phyloP scores from a whole-genome alignment of 2,329 filamentous ascomycete species.

The Coleophoma cylindrospora region DNA sequence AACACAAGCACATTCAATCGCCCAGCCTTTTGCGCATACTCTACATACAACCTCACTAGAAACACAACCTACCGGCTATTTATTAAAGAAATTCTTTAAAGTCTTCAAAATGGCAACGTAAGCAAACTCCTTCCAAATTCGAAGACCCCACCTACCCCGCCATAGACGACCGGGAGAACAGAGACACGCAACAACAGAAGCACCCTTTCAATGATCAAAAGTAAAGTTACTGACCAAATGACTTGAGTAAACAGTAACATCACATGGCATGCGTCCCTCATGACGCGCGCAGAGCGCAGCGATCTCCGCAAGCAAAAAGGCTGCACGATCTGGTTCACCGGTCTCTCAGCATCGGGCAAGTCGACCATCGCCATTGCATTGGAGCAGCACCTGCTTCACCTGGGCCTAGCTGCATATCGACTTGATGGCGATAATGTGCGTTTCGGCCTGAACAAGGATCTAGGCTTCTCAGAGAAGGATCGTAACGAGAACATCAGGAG shows the following conservation, averaged over 20 bases:
- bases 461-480: conserved; percentile 89
- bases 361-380: conserved; percentile 95
- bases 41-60: no score
- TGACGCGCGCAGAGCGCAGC: conserved; percentile 74
- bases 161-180: conserved; percentile 15
- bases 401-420: conserved; percentile 79
- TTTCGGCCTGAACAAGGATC: conserved; percentile 95
- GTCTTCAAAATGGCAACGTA: conserved; percentile 23
- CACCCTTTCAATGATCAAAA: neutral
- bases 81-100: neutral
- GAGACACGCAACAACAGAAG: neutral
- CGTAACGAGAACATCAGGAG: conserved; percentile 97
- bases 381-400: conserved; percentile 91
- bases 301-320: conserved; percentile 75
- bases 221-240: neutral
- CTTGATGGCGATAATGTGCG: conserved; percentile 98
- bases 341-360: conserved; percentile 93
- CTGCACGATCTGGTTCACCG: conserved; percentile 96
- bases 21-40: no score
- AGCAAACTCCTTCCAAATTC: conserved; percentile 1
- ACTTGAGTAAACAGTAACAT: conserved; percentile 60
- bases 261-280: conserved; percentile 74
- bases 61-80: no score
- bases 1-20: no score
- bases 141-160: conserved; percentile 13